Evolutionary conservation across 1,284 basidiomycete genomes (phyloP).

Genomic region (Tylopilus sp.): DNA sequence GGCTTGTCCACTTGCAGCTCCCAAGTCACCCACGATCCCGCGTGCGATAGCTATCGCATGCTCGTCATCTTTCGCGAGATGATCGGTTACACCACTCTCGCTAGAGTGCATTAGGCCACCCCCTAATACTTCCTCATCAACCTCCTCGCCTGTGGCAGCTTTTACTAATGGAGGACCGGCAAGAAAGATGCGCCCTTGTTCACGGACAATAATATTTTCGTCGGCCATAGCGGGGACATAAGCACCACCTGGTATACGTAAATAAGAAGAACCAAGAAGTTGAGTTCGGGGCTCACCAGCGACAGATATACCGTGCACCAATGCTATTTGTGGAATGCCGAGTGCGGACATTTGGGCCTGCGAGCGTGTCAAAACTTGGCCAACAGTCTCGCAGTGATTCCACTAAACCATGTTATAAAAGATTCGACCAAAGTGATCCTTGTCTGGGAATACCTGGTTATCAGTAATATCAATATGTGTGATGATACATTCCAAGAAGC

Average conservation of each 20-base stretch:
- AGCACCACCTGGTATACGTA: constrained; percentile 57
- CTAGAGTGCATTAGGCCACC: constrained; percentile 92
- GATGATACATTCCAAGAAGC: not conserved
- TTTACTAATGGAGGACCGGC: constrained; percentile 94
- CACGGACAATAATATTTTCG: constrained; percentile 89
- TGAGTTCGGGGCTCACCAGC: constrained; percentile 48
- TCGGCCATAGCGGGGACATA: constrained; percentile 97
- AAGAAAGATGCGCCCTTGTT: constrained; percentile 93
- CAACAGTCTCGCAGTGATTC: constrained; percentile 3
- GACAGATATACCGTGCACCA: constrained; percentile 92
- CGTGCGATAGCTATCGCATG: constrained; percentile 85
- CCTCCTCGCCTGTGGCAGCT: constrained; percentile 89
- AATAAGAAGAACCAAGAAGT: constrained; percentile 8
- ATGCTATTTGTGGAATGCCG: constrained; percentile 86
- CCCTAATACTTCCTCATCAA: constrained; percentile 89
- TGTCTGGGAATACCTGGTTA: constrained; percentile 70
- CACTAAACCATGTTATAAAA: constrained; percentile 89
- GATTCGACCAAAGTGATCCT: constrained; percentile 91
- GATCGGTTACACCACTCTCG: constrained; percentile 91
- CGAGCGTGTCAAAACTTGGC: constrained; percentile 10
- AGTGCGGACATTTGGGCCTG: constrained; percentile 88
- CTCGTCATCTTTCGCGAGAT: constrained; percentile 83
- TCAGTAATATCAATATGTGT: constrained; percentile 13
- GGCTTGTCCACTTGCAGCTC: constrained; percentile 50
- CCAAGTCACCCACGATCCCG: constrained; percentile 76